A percentile compares a stretch with the other conserved stretches of the same genome.
These are phyloP conservation scores for Linnemannia schmuckeri DNA, from an alignment of 192 early-diverging fungal genomes.

Conservation along the genomic window DNA sequence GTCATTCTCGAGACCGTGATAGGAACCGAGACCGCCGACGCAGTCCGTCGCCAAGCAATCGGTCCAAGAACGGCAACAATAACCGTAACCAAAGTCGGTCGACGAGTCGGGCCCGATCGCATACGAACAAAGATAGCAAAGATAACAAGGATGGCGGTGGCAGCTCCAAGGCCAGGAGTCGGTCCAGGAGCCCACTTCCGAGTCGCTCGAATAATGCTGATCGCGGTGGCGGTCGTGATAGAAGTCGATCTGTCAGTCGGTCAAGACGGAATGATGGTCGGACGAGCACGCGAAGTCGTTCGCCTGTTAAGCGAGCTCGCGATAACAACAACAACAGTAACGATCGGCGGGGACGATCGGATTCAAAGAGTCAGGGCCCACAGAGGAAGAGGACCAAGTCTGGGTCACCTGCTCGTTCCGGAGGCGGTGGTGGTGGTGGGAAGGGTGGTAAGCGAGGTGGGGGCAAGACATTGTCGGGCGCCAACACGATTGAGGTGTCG, in stretches of 20 bases:
- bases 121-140: conserved; percentile 14
- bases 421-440: conserved; percentile 5
- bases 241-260: conserved; percentile 17
- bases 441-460: conserved; percentile 17
- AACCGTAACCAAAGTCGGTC: conserved; percentile 19
- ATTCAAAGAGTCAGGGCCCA: conserved; percentile 10
- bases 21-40: conserved; percentile 6
- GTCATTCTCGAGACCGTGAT: conserved; percentile 14
- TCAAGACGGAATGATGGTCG: conserved; percentile 15
- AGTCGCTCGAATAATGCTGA: not conserved
- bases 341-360: not conserved
- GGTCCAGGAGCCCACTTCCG: conserved; percentile 14
- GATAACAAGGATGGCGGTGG: conserved; percentile 1
- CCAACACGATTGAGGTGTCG: conserved; percentile 35
- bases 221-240: not conserved
- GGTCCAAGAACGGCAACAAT: not conserved
- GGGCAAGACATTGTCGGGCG: conserved; percentile 26
- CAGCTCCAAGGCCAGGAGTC: conserved; percentile 11
- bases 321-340: conserved; percentile 17
- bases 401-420: conserved; percentile 20
- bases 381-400: conserved; percentile 25
- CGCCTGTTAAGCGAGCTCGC: not conserved
- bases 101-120: conserved; percentile 1
- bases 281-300: conserved; percentile 12
- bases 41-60: conserved; percentile 10